Conservation (phyloP, 805 yeast genomes). For the Pichia kluyveri region DNA sequence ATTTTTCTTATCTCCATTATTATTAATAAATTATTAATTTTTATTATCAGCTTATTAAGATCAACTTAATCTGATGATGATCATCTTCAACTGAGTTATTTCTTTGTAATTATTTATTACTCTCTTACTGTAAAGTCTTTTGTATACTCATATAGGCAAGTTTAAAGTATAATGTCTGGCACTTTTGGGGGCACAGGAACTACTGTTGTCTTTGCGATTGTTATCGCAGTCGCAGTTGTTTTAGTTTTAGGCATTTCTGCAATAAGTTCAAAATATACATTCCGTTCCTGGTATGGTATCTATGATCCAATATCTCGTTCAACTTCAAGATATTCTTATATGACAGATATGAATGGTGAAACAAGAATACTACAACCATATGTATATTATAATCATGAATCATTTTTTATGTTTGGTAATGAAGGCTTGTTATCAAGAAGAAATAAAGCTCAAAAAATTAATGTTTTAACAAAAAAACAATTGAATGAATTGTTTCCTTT, state of each 20-base stretch:
- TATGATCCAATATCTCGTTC: constrained; percentile 27
- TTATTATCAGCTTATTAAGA: too few relatives aligned
- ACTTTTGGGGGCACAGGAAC: constrained; percentile 41
- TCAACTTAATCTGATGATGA: too few relatives aligned
- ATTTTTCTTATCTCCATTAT: neutral
- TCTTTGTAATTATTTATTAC: too few relatives aligned
- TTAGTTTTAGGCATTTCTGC: constrained; percentile 49
- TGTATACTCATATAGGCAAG: too few relatives aligned
- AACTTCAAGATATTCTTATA: constrained; percentile 10
- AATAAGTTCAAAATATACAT: constrained; percentile 52
- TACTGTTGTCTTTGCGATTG: constrained; percentile 54
- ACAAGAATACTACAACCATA: constrained; percentile 5
- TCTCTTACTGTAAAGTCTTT: too few relatives aligned
- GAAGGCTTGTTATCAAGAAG: constrained; percentile 7
- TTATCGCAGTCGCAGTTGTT: constrained; percentile 51
- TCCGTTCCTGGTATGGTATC: constrained; percentile 48
- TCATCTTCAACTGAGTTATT: too few relatives aligned
- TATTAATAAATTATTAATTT: too few relatives aligned
- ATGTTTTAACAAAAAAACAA: constrained; percentile 35
- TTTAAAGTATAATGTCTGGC: neutral
- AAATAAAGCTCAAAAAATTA: constrained; percentile 37
- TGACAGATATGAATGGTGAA: constrained; percentile 2
- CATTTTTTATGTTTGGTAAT: constrained; percentile 6
- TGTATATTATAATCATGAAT: constrained; percentile 3
- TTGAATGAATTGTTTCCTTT: constrained; percentile 54